phyloP scores from a whole-genome alignment of 495 filamentous ascomycete species.

The Wilcoxina mikolae region DNA sequence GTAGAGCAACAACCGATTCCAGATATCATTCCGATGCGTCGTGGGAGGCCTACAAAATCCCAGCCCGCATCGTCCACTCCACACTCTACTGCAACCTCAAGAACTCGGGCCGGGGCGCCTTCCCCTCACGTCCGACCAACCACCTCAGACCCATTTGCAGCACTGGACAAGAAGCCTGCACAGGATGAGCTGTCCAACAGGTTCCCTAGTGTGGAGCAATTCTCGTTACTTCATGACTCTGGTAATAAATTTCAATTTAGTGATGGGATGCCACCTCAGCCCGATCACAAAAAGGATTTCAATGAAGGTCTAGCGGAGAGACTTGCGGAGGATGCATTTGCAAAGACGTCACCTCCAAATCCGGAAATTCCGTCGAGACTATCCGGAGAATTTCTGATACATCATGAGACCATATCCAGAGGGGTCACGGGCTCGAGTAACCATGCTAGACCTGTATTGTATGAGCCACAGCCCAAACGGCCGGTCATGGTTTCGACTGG shows the following conservation, averaged over 20 bases:
- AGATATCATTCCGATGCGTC: slow-evolving; percentile 86
- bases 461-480: slow-evolving; percentile 36
- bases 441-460: slow-evolving; percentile 18
- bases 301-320: slow-evolving; percentile 64
- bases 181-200: slow-evolving; percentile 66
- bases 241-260: slow-evolving; percentile 83
- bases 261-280: slow-evolving; percentile 34
- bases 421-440: slow-evolving; percentile 16
- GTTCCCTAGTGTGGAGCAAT: slow-evolving; percentile 88
- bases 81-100: slow-evolving; percentile 23
- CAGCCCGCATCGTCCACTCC: slow-evolving; percentile 24
- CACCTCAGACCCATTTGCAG: slow-evolving; percentile 75
- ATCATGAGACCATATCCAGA: slow-evolving; percentile 17
- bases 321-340: slow-evolving; percentile 81
- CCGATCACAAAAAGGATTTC: slow-evolving; percentile 47
- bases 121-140: slow-evolving; percentile 50
- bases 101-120: slow-evolving; percentile 14
- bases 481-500: slow-evolving; percentile 80
- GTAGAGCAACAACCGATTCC: slow-evolving; percentile 61
- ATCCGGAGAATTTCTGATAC: slow-evolving; percentile 28
- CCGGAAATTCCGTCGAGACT: slow-evolving; percentile 24
- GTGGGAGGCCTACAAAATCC: slow-evolving; percentile 59
- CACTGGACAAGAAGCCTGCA: slow-evolving; percentile 53
- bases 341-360: slow-evolving; percentile 27
- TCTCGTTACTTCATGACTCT: slow-evolving; percentile 74